phyloP scores from a whole-genome alignment of 78 protist genomes.

The Anaeramoeba flamelloides region DNA sequence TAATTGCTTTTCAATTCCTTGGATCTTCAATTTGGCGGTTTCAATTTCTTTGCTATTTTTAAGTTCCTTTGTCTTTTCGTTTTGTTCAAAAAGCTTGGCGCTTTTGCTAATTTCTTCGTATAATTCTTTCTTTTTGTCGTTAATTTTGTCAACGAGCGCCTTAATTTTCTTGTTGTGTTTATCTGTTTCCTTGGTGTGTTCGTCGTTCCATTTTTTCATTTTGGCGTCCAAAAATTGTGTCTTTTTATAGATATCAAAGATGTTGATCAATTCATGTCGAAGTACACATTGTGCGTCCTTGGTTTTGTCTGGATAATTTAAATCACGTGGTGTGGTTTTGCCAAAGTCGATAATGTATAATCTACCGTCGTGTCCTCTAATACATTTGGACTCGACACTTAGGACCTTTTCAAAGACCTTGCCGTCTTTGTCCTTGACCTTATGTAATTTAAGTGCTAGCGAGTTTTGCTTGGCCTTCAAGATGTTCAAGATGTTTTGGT shows the following conservation, averaged over 20 bases:
- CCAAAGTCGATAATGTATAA: background rate
- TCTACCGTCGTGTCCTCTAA: background rate
- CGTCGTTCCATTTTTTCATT: no score
- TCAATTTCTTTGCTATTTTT: background rate
- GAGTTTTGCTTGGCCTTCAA: background rate
- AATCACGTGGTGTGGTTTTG: background rate
- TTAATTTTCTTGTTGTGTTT: no score
- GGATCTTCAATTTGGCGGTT: background rate
- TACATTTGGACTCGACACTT: background rate
- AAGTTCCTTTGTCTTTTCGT: background rate
- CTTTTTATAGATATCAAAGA: background rate
- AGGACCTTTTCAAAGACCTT: background rate
- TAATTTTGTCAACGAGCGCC: no score
- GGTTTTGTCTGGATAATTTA: background rate
- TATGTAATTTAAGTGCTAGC: background rate
- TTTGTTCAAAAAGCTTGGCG: no score
- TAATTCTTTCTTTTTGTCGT: no score
- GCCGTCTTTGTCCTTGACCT: background rate
- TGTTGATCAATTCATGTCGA: background rate
- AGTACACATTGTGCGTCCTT: background rate
- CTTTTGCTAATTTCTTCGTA: no score
- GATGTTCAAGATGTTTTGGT: background rate
- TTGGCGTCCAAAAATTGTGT: no score
- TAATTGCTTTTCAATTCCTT: background rate
- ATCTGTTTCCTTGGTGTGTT: no score